Evolutionary conservation across 140 eudicot genomes (phyloP), one percentile per base, ranked within the genome.

Genomic region (Bidens hawaiensis): DNA sequence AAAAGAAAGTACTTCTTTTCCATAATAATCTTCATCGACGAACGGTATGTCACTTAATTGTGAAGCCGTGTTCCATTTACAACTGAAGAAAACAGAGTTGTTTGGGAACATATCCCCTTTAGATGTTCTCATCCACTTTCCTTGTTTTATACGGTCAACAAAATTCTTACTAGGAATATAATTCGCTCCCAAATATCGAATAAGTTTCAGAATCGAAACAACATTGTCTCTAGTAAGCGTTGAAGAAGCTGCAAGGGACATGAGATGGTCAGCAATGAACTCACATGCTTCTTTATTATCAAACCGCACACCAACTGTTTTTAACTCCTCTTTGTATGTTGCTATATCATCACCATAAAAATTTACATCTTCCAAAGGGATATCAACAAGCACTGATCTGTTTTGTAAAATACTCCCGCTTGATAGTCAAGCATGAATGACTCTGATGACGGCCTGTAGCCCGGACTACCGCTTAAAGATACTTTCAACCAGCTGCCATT

Each of bases 371-470:
- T 82, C 70, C 26, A 79, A 42, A 0, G 90, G 89, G 27, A 82
- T 77, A 46, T 82, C 90, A 49, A 84, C 85, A 66, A 78, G 74
- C 25, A 76, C 81, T 0, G 86, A 82, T 4, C 71, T 82, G 13
- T 68, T 57, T 34, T 86, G 86, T 51, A 85, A 18, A 49, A 79
- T 64, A 58, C 12, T 23, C 3, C 75, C 81, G 9, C 50, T 67
- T 31, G 73, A 48, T 7, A 65, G 3, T 51, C 55, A 12, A 71
- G 55, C 74, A 81, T 60, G 62, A 85, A 85, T 17, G 94, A 81
- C 65, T 75, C 54, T 5, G 82, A 70, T 0, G 95, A 87, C 21
- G 87, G 73, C 60, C 82, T 65, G 64, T 64, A 72, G 41, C 72
- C 72, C 26, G 80, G 13, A 58, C 48, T 27, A 19, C 85, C 79